These are phyloP conservation scores for Apiotrichum montevideense DNA, from an alignment of 1,284 basidiomycete species.

Conservation along the genomic window DNA sequence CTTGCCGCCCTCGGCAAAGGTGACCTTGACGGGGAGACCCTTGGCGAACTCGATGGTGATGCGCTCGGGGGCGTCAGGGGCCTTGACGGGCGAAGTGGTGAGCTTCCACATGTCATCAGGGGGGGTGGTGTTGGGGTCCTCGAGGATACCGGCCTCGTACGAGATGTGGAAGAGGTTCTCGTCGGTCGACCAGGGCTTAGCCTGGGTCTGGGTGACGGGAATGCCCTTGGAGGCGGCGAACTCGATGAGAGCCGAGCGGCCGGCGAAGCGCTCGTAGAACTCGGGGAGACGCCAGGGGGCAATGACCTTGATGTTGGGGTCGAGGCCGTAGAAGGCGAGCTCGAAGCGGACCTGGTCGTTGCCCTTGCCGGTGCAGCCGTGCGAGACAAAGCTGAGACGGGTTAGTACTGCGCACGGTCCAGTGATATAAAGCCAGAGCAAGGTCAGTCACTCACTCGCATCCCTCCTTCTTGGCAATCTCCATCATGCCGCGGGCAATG, in stretches of 20 bases:
- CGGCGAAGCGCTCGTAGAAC: conserved; percentile 96
- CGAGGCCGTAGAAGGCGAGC: conserved; percentile 96
- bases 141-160: conserved; percentile 97
- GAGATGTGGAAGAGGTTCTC: conserved; percentile 99
- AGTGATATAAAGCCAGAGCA: too few species aligned
- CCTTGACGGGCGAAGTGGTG: conserved; percentile 74
- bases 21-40: conserved; percentile 79
- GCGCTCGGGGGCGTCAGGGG: conserved; percentile 72
- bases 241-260: conserved; percentile 83
- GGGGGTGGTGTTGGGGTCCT: conserved; percentile 92
- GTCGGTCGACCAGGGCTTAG: conserved; percentile 99
- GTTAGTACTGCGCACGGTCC: background rate
- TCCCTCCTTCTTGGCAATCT: conserved; percentile 77
- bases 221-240: conserved; percentile 87
- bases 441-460: conserved; percentile 63
- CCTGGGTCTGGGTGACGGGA: conserved; percentile 88
- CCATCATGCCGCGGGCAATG: conserved; percentile 98
- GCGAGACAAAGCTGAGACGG: conserved; percentile 75
- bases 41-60: conserved; percentile 78
- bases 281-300: conserved; percentile 96
- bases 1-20: conserved; percentile 50
- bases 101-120: conserved; percentile 99
- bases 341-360: conserved; percentile 99
- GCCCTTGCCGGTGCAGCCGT: conserved; percentile 98
- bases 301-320: conserved; percentile 97